Conservation (phyloP, 768 basidiomycete species). For the Trametes punicea region DNA sequence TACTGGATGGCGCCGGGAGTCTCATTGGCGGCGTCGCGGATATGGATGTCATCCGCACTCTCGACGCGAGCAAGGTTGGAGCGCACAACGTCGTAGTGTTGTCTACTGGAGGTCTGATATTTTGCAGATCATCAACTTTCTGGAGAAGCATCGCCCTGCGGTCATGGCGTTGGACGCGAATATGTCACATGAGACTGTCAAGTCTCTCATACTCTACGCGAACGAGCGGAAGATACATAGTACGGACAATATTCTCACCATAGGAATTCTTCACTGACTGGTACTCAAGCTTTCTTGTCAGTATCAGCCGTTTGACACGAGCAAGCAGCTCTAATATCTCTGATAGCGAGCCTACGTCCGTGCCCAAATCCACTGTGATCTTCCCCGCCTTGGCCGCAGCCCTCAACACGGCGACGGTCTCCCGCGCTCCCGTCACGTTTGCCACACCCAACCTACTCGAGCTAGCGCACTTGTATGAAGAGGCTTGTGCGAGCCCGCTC, state of each 20-base stretch:
- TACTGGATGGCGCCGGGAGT: constrained; percentile 67
- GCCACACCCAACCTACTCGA: constrained; percentile 87
- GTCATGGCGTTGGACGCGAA: constrained; percentile 80
- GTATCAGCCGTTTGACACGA: constrained; percentile 23
- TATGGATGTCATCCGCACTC: constrained; percentile 65
- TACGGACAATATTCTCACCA: not conserved
- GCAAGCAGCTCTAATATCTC: not conserved
- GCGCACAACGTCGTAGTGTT: not conserved
- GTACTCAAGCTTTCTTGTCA: constrained; percentile 72
- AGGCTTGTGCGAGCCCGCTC: constrained; percentile 42
- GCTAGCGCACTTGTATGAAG: constrained; percentile 55
- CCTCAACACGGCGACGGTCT: constrained; percentile 26
- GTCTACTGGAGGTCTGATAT: not conserved
- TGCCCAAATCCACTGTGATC: constrained; percentile 72
- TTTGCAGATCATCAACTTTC: constrained; percentile 47
- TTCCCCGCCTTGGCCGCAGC: constrained; percentile 55
- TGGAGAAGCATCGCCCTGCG: constrained; percentile 47
- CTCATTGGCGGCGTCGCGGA: constrained; percentile 89
- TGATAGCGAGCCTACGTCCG: constrained; percentile 88
- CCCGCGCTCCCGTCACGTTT: constrained; percentile 55
- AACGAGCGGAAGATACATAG: constrained; percentile 5
- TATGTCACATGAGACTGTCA: constrained; percentile 51
- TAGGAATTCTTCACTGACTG: not conserved
- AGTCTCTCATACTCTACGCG: constrained; percentile 43
- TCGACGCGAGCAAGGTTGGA: constrained; percentile 47